Evolutionary conservation across 768 basidiomycete genomes (phyloP).

Genomic region (Phanerodontia chrysosporium): DNA sequence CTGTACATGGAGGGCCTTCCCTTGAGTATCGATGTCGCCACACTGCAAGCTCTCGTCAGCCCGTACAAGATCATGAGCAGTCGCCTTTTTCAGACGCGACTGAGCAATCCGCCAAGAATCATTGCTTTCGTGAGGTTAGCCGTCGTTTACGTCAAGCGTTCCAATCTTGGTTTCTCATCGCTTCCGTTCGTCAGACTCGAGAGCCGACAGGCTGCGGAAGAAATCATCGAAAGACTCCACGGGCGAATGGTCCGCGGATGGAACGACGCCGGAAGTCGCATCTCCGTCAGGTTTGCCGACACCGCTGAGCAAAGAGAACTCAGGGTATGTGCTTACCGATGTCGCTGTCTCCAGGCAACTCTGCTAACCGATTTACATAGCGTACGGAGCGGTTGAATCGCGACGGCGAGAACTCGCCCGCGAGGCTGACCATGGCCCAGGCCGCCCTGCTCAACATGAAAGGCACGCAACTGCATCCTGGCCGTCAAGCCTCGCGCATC

Average conservation of each 20-base stretch:
- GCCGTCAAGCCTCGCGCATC: conserved; percentile 17
- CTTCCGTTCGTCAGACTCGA: conserved; percentile 48
- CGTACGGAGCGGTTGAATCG: conserved; percentile 55
- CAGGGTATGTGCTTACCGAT: conserved; percentile 42
- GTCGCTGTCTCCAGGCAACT: background rate
- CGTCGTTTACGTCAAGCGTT: background rate
- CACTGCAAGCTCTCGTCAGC: conserved; percentile 58
- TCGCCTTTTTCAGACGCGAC: conserved; percentile 74
- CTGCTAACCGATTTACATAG: conserved; percentile 30
- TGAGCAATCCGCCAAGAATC: conserved; percentile 72
- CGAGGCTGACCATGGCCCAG: conserved; percentile 71
- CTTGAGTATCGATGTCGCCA: conserved; percentile 65
- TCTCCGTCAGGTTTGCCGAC: conserved; percentile 78
- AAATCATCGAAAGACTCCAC: conserved; percentile 72
- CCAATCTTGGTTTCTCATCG: background rate
- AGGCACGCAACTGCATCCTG: conserved; percentile 41
- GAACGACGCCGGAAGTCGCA: conserved; percentile 72
- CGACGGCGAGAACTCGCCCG: conserved; percentile 61
- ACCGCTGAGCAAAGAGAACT: conserved; percentile 74
- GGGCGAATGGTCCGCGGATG: conserved; percentile 78
- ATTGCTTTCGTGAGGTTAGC: conserved; percentile 78
- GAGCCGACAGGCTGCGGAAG: conserved; percentile 66
- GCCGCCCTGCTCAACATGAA: conserved; percentile 73
- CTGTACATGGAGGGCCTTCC: conserved; percentile 83
- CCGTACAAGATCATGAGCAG: conserved; percentile 73